A percentile compares a stretch with the other conserved stretches of the same genome.
Conservation (phyloP, 2,329 filamentous ascomycete species). For the Colletotrichum liriopes region DNA sequence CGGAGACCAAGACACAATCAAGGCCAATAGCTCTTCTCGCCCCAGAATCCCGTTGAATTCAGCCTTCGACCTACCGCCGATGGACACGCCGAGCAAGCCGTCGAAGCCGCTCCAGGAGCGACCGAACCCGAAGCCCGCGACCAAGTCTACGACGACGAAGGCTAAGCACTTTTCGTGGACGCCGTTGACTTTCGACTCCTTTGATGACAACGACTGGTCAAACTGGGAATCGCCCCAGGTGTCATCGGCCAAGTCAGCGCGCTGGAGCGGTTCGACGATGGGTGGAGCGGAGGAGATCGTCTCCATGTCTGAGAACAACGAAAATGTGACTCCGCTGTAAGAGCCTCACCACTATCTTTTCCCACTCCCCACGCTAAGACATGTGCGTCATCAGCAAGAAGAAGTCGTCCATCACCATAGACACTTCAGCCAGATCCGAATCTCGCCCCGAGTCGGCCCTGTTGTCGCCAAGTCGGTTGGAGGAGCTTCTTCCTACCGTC, state of each 20-base stretch:
- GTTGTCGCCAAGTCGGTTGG: slow-evolving; percentile 61
- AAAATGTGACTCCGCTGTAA: slow-evolving; percentile 65
- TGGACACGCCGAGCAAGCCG: slow-evolving; percentile 52
- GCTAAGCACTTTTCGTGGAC: slow-evolving; percentile 74
- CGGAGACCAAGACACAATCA: slow-evolving; percentile 64
- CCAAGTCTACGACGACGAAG: slow-evolving; percentile 55
- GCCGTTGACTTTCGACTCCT: slow-evolving; percentile 69
- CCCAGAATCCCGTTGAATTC: slow-evolving; percentile 56
- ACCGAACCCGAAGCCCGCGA: slow-evolving; percentile 51
- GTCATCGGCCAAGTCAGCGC: slow-evolving; percentile 67
- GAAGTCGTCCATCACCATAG: slow-evolving; percentile 50
- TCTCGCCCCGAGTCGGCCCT: slow-evolving; percentile 34
- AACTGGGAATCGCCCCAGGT: slow-evolving; percentile 73
- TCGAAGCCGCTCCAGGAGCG: slow-evolving; percentile 47
- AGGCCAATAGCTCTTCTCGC: slow-evolving; percentile 58
- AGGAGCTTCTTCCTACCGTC: slow-evolving; percentile 77
- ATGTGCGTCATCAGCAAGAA: slow-evolving; percentile 49
- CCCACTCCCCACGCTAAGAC: slow-evolving; percentile 38
- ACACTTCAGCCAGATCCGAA: slow-evolving; percentile 45
- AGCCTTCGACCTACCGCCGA: slow-evolving; percentile 56
- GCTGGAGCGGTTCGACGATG: slow-evolving; percentile 76
- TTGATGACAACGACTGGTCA: slow-evolving; percentile 76
- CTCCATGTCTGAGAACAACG: slow-evolving; percentile 63
- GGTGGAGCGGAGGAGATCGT: slow-evolving; percentile 60
- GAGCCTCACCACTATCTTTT: slow-evolving; percentile 46